Percentiles rank a stretch among this genome's conserved stretches.
Evolutionary conservation across 176 grass and related monocot genomes (phyloP).

Genomic region (Lolium perenne): DNA sequence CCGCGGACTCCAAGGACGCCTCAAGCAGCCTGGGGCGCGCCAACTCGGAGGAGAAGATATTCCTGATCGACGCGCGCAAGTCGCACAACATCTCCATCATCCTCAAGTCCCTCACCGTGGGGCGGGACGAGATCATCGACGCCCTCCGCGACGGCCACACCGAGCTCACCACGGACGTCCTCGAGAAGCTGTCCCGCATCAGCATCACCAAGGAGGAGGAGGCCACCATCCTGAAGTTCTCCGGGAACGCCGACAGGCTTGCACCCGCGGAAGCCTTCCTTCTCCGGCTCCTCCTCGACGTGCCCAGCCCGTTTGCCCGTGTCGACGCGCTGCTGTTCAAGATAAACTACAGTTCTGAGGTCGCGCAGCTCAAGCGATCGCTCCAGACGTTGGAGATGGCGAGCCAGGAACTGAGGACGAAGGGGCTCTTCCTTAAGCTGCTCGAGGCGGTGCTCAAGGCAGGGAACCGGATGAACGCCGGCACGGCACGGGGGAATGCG

Average conservation of each 20-base stretch:
- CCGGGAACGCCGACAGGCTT: conserved; percentile 69
- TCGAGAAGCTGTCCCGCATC: conserved; percentile 76
- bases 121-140: conserved; percentile 71
- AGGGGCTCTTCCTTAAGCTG: conserved; percentile 87
- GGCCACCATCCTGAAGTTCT: conserved; percentile 61
- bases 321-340: conserved; percentile 78
- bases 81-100: conserved; percentile 96
- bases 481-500: conserved; percentile 87
- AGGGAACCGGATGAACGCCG: conserved; percentile 94
- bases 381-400: conserved; percentile 69
- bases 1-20: conserved; percentile 45
- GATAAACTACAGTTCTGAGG: conserved; percentile 71
- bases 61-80: conserved; percentile 80
- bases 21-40: conserved; percentile 39
- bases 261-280: conserved; percentile 80
- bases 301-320: conserved; percentile 69
- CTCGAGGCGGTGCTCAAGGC: conserved; percentile 98
- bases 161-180: conserved; percentile 68
- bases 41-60: conserved; percentile 61
- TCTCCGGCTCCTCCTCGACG: conserved; percentile 64
- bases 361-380: conserved; percentile 64
- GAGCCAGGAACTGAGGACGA: conserved; percentile 82
- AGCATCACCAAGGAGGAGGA: conserved; percentile 77
- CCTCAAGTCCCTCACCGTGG: conserved; percentile 71
- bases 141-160: conserved; percentile 61